Base-by-base conservation (phyloP, 2,329 filamentous ascomycete species). In the Claviceps fusiformis region DNA sequence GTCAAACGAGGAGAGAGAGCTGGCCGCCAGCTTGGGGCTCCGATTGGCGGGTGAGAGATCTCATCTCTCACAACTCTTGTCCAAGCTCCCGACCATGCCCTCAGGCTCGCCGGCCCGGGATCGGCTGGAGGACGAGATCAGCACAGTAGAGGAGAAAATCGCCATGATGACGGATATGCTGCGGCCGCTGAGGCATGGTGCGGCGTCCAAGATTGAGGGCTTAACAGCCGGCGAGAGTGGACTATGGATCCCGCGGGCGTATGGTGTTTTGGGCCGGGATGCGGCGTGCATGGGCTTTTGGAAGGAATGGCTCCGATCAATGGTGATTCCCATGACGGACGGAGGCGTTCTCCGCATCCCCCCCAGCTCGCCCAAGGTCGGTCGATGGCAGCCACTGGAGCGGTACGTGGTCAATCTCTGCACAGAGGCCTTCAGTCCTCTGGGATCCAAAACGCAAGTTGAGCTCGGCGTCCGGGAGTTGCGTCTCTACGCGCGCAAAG, bases 321-420 rank as follows among this genome's bases (percentile, higher is more conserved):
- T 97, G 10, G 77, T 93, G n/a, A 89, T 95, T 27, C 93, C 93
- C 33, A 98, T 97, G 93, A 90, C 85, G 1, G 90, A 95, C 65
- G 89, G 92, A 24, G 83, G 79, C 15, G 77, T 98, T 35, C 73
- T 93, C 61, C 81, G 91, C 55, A 83, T 98, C 8, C 89, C 93
- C 7, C 77, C 89, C 10, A 95, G 86, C 69, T 97, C 92, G 5
- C 91, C 93, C 13, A 88, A 84, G 63, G 83, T 95, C 60, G 93
- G 93, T 48, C 83, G 90, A 66, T 98, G 93, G 93, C 92, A 96
- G 68, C 93, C 93, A 15, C 73, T 98, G 57, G 93, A 98, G 73
- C 85, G 91, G 65, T 98, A 97, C 68, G 91, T 98, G 39, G 86
- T 97, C 71, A 97, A 97, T 68, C 77, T 98, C 39, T 98, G 93